Evolutionary conservation across 257 asterid species (phyloP).

Genomic region (Henckelia pumila): DNA sequence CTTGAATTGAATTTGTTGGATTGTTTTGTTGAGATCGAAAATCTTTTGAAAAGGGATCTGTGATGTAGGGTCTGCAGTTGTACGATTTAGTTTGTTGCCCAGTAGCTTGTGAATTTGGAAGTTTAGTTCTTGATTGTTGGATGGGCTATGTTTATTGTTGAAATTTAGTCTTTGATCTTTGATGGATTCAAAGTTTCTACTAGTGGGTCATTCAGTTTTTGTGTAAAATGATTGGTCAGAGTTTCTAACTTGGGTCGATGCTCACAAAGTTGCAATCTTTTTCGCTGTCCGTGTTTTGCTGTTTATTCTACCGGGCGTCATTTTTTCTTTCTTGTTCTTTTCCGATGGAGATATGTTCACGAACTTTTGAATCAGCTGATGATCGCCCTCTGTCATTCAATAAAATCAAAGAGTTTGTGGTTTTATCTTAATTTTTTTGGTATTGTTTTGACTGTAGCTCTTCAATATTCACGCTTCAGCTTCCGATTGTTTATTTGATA

Average conservation of each 20-base stretch:
- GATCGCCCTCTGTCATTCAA: not conserved
- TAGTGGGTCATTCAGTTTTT: not conserved
- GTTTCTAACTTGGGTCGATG: not conserved
- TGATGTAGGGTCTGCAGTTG: not conserved
- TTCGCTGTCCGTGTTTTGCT: not conserved
- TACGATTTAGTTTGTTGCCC: not conserved
- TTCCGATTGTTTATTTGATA: not conserved
- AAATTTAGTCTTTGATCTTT: not conserved
- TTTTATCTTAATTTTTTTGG: not conserved
- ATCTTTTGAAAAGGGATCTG: not conserved
- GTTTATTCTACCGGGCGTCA: not conserved
- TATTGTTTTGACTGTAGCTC: not conserved
- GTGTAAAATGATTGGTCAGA: not conserved
- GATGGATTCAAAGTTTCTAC: not conserved
- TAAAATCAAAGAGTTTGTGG: not conserved
- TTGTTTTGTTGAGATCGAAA: not conserved
- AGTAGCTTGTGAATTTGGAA: not conserved
- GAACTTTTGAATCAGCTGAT: not conserved
- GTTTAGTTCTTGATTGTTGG: not conserved
- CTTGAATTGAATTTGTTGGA: not conserved
- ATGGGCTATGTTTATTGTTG: not conserved
- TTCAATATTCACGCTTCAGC: not conserved
- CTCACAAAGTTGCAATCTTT: not conserved
- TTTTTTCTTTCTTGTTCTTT: not conserved
- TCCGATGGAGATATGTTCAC: constrained; percentile 8